Percentiles rank a stretch among this genome's conserved stretches.
Evolutionary conservation across 2,329 filamentous ascomycete species (phyloP).

Genomic region (Colletotrichum sidae): DNA sequence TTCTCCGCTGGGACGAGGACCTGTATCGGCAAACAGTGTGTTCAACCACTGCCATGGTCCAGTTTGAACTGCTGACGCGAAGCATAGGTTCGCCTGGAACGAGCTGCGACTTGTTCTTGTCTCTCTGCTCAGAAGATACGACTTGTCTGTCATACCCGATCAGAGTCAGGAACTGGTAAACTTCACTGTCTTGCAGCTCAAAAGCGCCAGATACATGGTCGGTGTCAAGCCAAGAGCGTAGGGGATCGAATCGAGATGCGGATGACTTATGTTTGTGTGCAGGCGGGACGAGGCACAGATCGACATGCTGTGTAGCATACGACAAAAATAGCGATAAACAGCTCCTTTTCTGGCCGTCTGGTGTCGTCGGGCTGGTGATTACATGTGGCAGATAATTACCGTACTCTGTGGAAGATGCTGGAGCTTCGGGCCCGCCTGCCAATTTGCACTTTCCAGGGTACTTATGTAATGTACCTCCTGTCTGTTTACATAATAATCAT

Average conservation of each 20-base stretch:
- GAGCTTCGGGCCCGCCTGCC: neutral
- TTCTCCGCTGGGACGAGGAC: slow-evolving; percentile 19
- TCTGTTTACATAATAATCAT: slow-evolving; percentile 25
- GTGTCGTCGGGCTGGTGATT: too few species aligned
- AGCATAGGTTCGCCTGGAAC: slow-evolving; percentile 7
- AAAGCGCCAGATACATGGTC: slow-evolving; percentile 10
- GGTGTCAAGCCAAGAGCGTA: slow-evolving; percentile 2
- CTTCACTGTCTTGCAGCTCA: slow-evolving; percentile 9
- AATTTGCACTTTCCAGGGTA: neutral
- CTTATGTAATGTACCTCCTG: slow-evolving; percentile 20
- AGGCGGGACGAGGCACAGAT: too few species aligned
- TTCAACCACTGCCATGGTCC: neutral
- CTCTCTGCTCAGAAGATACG: slow-evolving; percentile 8
- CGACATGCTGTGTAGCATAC: too few species aligned
- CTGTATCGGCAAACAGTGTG: slow-evolving; percentile 12
- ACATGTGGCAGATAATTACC: too few species aligned
- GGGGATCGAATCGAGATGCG: neutral
- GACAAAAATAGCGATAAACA: too few species aligned
- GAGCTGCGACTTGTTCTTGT: slow-evolving; percentile 9
- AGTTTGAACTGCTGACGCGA: neutral
- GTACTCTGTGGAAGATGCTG: neutral
- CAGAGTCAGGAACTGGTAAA: slow-evolving; percentile 9
- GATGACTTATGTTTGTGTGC: too few species aligned
- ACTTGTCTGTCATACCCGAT: neutral
- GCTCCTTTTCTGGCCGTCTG: too few species aligned